Conservation (phyloP, 768 basidiomycete species). For the Tremella fuciformis region DNA sequence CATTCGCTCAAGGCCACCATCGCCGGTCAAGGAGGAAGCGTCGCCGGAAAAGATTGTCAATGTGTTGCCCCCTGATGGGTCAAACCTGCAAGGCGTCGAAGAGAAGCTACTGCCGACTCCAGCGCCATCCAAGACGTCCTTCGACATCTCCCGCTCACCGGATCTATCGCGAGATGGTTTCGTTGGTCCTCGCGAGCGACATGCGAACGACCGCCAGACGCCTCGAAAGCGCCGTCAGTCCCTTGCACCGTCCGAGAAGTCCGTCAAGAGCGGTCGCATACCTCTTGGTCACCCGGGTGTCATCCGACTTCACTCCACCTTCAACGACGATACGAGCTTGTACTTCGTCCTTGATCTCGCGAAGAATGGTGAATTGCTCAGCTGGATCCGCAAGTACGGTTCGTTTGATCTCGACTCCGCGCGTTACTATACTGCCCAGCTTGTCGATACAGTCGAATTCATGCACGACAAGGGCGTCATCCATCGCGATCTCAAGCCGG, state of each 20-base stretch:
- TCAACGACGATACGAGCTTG: conserved; percentile 44
- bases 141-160: background rate
- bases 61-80: too few relatives aligned
- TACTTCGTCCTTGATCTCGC: conserved; percentile 56
- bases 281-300: conserved; percentile 45
- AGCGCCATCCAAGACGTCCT: too few relatives aligned
- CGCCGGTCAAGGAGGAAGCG: conserved; percentile 29
- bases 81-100: too few relatives aligned
- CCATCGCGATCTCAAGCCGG: conserved; percentile 64
- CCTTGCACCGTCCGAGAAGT: conserved; percentile 34
- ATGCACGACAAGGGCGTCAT: conserved; percentile 89
- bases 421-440: conserved; percentile 81
- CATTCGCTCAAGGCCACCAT: conserved; percentile 26
- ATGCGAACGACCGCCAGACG: background rate
- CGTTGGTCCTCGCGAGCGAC: too few relatives aligned
- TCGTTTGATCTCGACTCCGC: conserved; percentile 76
- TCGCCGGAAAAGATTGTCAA: background rate
- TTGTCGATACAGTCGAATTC: conserved; percentile 81
- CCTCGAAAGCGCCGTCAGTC: conserved; percentile 24
- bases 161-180: conserved; percentile 15
- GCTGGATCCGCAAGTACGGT: conserved; percentile 60
- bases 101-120: too few relatives aligned
- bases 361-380: conserved; percentile 54
- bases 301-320: conserved; percentile 47
- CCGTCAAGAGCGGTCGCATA: conserved; percentile 19